Conservation (phyloP, 164 flowering plant genomes). For the Amborella trichopoda region DNA sequence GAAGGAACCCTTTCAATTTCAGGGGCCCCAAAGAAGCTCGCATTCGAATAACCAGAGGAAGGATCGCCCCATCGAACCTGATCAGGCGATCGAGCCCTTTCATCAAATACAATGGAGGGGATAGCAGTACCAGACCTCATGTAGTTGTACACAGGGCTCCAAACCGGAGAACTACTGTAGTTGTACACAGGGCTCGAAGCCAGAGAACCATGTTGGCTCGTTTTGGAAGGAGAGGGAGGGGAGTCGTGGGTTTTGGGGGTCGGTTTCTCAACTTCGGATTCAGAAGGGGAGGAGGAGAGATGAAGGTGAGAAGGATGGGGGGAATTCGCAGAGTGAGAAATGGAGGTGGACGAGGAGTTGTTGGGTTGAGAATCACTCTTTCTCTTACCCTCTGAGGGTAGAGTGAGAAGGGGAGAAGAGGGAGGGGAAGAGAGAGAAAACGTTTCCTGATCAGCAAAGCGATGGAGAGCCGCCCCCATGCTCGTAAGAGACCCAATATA, state of each 20-base stretch:
- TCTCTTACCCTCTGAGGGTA: constrained; percentile 43
- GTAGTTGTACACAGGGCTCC: constrained; percentile 25
- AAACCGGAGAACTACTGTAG: constrained; percentile 1
- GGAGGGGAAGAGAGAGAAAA: constrained; percentile 21
- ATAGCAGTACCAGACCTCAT: constrained; percentile 46
- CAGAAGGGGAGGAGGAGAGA: constrained; percentile 13
- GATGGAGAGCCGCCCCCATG: constrained; percentile 64
- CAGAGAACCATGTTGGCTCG: constrained; percentile 27
- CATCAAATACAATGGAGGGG: constrained; percentile 35
- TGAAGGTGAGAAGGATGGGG: constrained; percentile 35
- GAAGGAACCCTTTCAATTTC: constrained; percentile 17
- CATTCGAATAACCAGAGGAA: constrained; percentile 26
- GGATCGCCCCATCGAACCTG: constrained; percentile 22
- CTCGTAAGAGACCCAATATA: constrained; percentile 51
- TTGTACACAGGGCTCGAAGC: background rate
- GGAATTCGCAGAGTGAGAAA: constrained; percentile 23
- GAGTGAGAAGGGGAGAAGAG: constrained; percentile 55
- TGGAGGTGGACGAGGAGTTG: constrained; percentile 31
- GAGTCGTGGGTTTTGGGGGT: no score
- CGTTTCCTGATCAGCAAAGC: constrained; percentile 73
- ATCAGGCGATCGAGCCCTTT: background rate
- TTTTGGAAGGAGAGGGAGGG: no score
- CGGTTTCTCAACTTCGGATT: constrained; percentile 7
- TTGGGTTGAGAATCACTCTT: constrained; percentile 10
- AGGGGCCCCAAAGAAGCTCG: constrained; percentile 8